Evolutionary conservation across 495 filamentous ascomycete species (phyloP).

Genomic region (Daldinia concentrica): DNA sequence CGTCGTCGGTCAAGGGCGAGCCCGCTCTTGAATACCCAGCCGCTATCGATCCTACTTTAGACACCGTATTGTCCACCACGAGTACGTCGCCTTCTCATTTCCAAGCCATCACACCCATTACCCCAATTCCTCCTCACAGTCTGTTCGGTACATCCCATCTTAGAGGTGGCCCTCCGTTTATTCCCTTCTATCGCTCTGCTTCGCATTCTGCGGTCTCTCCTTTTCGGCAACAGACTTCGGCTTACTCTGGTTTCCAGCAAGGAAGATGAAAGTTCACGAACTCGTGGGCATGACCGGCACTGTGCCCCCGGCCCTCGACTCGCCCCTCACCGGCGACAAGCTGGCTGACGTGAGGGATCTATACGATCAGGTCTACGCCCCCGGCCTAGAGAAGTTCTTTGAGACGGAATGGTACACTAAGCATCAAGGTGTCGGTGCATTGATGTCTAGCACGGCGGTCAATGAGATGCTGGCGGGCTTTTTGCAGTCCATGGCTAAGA

Average conservation of each 20-base stretch:
- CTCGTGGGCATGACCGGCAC: constrained; percentile 73
- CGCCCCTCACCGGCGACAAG: constrained; percentile 62
- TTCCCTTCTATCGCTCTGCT: constrained; percentile 35
- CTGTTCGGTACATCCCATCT: constrained; percentile 49
- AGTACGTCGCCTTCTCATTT: constrained; percentile 53
- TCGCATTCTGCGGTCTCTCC: constrained; percentile 41
- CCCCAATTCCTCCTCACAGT: constrained; percentile 39
- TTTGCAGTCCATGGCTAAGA: constrained; percentile 55
- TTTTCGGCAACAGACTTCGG: constrained; percentile 49
- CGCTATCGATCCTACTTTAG: constrained; percentile 80
- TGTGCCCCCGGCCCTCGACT: constrained; percentile 67
- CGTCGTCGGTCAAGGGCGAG: constrained; percentile 67
- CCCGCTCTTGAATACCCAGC: constrained; percentile 69
- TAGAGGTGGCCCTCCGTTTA: constrained; percentile 54
- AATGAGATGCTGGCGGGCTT: constrained; percentile 71
- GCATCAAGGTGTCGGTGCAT: constrained; percentile 36
- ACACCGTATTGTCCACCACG: constrained; percentile 52
- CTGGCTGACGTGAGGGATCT: constrained; percentile 77
- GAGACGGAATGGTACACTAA: constrained; percentile 85
- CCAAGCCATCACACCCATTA: constrained; percentile 46
- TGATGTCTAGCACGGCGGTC: constrained; percentile 67
- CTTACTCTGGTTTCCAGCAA: constrained; percentile 68
- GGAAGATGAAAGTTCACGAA: constrained; percentile 77
- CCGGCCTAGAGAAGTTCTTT: constrained; percentile 79
- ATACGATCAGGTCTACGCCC: constrained; percentile 78